phyloP scores from a whole-genome alignment of 1,284 basidiomycete genomes.

The Heterobasidion occidentale region DNA sequence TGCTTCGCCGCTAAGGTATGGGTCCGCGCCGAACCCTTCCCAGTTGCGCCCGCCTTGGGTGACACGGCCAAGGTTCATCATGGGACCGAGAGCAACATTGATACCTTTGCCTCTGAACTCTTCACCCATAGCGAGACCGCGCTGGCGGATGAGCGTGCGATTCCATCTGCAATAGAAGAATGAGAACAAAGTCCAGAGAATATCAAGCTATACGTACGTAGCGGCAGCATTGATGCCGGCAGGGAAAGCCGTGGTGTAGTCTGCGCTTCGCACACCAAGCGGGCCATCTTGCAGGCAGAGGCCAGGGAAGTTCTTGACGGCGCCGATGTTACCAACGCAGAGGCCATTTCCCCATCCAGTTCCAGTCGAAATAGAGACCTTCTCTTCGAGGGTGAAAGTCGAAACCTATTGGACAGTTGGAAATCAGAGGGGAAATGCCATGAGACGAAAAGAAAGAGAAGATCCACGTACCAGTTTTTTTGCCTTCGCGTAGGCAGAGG shows the following conservation, averaged over 20 bases:
- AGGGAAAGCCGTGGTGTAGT: conserved; percentile 57
- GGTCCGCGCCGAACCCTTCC: conserved; percentile 80
- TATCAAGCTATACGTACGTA: conserved; percentile 26
- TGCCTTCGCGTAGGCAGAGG: conserved; percentile 28
- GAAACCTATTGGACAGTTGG: background rate
- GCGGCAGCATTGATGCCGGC: conserved; percentile 49
- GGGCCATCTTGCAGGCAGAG: conserved; percentile 62
- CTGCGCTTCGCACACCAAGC: conserved; percentile 30
- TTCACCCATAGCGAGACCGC: conserved; percentile 69
- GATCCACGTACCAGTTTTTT: conserved; percentile 20
- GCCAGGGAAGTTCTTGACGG: conserved; percentile 39
- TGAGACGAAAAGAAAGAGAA: background rate
- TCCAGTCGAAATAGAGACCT: background rate
- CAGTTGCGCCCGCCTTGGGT: conserved; percentile 72
- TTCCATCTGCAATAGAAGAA: conserved; percentile 38
- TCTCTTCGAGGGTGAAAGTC: background rate
- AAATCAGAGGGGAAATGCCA: background rate
- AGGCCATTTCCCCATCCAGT: conserved; percentile 35
- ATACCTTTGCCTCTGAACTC: conserved; percentile 80
- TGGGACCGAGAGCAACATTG: conserved; percentile 56
- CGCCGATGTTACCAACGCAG: conserved; percentile 35
- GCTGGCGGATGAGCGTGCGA: conserved; percentile 56
- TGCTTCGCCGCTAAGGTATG: conserved; percentile 66
- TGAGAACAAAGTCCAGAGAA: background rate
- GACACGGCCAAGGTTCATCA: conserved; percentile 68